Conservation (phyloP, 345 rosid genomes). For the thale cress (Arabidopsis thaliana) region TAIR10.1 NC_003070.9:22317001-22317500, state of each 20-base stretch:
- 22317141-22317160: neutral
- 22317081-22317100: neutral
- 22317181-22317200: neutral
- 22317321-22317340: too few relatives aligned
- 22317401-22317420: too few relatives aligned
- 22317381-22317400: too few relatives aligned
- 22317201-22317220: neutral
- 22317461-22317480: neutral
- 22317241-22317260: neutral
- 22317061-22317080: slow-evolving; percentile 5
- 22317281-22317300: neutral
- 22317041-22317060: slow-evolving; percentile 41
- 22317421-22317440: neutral
- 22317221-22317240: neutral
- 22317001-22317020: slow-evolving; percentile 53
- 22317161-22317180: neutral
- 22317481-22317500: neutral
- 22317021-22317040: slow-evolving; percentile 35
- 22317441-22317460: neutral
- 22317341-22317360: too few relatives aligned
- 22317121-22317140: neutral
- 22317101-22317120: neutral
- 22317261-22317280: too few relatives aligned
- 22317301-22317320: too few relatives aligned
- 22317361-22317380: too few relatives aligned